Conservation (phyloP, 495 filamentous ascomycete species). For the Xylaria cubensis region DNA sequence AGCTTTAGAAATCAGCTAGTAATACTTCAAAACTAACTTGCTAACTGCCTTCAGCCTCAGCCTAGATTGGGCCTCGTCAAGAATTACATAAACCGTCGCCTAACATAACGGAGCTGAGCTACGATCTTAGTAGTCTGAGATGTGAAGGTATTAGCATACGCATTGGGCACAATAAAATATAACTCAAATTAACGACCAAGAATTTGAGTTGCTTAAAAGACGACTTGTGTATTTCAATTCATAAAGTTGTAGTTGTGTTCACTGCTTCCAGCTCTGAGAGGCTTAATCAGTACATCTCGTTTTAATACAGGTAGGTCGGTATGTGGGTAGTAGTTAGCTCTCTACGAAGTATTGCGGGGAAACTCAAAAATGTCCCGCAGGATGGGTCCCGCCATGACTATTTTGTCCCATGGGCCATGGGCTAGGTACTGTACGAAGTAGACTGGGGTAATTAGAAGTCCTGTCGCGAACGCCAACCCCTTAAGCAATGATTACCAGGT, state of each 20-base stretch:
- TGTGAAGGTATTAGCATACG: too few relatives aligned
- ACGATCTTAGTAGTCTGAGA: too few relatives aligned
- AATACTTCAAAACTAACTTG: background rate
- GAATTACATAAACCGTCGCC: background rate
- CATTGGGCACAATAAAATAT: background rate
- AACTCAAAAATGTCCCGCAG: conserved; percentile 6
- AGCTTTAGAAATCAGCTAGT: background rate
- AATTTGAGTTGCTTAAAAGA: background rate
- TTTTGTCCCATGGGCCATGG: background rate
- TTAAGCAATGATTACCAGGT: background rate
- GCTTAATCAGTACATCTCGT: background rate
- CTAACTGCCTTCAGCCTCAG: background rate
- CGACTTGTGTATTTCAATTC: background rate
- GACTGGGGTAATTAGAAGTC: background rate
- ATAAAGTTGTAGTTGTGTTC: background rate
- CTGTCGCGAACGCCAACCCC: background rate
- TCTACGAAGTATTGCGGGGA: background rate
- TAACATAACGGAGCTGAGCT: background rate
- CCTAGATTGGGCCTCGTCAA: background rate
- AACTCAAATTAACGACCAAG: background rate
- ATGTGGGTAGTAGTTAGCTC: background rate
- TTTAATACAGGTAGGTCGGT: background rate
- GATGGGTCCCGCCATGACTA: conserved; percentile 8
- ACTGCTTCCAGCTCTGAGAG: background rate
- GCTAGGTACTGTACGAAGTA: background rate